phyloP scores from a whole-genome alignment of 2,329 filamentous ascomycete genomes.

The Cercospora sesami region DNA sequence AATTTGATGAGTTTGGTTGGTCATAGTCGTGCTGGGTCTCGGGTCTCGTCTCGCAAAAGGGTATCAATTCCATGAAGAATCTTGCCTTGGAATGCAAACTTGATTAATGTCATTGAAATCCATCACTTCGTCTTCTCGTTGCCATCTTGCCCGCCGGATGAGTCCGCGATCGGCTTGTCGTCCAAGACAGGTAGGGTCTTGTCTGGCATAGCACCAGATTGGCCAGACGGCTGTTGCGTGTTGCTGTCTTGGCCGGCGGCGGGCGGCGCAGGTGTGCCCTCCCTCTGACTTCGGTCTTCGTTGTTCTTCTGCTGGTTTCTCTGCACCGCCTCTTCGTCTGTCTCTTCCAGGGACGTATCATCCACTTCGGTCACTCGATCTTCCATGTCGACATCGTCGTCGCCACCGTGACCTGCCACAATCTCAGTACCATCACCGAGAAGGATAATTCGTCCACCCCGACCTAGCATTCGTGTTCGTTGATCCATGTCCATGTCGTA shows the following conservation, averaged over 20 bases:
- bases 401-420: conserved; percentile 67
- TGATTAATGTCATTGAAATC: background rate
- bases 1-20: background rate
- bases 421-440: conserved; percentile 94
- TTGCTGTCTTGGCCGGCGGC: conserved; percentile 35
- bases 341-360: conserved; percentile 68
- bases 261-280: conserved; percentile 54
- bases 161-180: conserved; percentile 16
- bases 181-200: conserved; percentile 22
- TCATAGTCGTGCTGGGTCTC: conserved; percentile 16
- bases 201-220: conserved; percentile 25
- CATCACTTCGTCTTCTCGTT: conserved; percentile 26
- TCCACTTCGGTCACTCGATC: conserved; percentile 58
- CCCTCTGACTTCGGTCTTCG: conserved; percentile 45
- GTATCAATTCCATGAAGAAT: conserved; percentile 29
- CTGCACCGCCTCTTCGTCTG: conserved; percentile 80
- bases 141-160: background rate
- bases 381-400: conserved; percentile 81
- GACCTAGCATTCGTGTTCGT: conserved; percentile 66
- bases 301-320: conserved; percentile 53
- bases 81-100: conserved; percentile 14
- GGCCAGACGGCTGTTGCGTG: conserved; percentile 16
- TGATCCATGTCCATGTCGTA: conserved; percentile 74
- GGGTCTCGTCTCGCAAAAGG: conserved; percentile 23
- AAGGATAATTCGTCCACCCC: conserved; percentile 82